phyloP scores from a whole-genome alignment of 2,329 filamentous ascomycete species.

The Fusarium algeriense region DNA sequence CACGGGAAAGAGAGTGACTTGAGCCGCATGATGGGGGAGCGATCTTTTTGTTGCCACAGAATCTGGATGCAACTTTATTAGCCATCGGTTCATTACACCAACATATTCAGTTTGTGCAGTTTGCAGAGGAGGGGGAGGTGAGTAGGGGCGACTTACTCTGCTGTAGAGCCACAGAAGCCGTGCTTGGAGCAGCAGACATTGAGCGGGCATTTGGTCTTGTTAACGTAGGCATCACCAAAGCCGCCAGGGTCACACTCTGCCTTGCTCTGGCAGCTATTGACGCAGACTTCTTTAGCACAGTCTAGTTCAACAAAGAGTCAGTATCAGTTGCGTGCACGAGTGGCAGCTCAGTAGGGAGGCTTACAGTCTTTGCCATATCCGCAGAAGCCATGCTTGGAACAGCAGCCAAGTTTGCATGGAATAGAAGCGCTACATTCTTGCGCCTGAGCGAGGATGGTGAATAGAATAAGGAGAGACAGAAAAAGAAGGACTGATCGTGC shows the following conservation, averaged over 20 bases:
- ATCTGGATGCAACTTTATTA: background rate
- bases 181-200: constrained; percentile 24
- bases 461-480: constrained; percentile 9
- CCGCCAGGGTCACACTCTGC: constrained; percentile 49
- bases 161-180: constrained; percentile 4
- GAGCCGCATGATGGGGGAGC: constrained; percentile 1
- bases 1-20: background rate
- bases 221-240: constrained; percentile 46
- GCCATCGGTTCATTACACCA: background rate
- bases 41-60: constrained; percentile 14
- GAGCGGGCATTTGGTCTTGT: constrained; percentile 24
- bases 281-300: constrained; percentile 30
- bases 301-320: constrained; percentile 1
- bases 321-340: background rate
- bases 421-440: constrained; percentile 21
- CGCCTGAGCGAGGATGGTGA: background rate
- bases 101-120: background rate
- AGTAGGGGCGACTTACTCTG: background rate
- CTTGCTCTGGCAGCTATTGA: constrained; percentile 43
- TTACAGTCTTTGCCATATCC: constrained; percentile 46
- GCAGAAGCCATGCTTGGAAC: constrained; percentile 43
- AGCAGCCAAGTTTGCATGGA: constrained; percentile 50
- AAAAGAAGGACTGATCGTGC: constrained; percentile 10
- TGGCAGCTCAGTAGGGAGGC: background rate
- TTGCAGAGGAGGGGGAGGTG: too few relatives aligned